Percentiles rank a stretch among this genome's conserved stretches.
Evolutionary conservation across 2,329 filamentous ascomycete species (phyloP).

Genomic region (Colletotrichum truncatum): DNA sequence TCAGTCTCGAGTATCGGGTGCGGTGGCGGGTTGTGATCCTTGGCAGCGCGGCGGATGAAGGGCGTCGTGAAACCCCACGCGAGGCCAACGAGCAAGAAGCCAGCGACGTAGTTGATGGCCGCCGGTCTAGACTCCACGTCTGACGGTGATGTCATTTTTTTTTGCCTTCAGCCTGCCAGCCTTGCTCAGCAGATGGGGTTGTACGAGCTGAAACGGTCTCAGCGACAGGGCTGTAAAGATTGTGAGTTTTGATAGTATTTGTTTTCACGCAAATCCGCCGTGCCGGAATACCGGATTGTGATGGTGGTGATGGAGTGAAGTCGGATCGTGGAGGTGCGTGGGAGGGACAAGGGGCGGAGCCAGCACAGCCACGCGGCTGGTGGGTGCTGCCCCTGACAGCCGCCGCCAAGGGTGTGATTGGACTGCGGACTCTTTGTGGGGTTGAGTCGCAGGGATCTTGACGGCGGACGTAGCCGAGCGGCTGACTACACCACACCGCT

Average conservation of each 20-base stretch:
- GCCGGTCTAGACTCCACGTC: slow-evolving; percentile 49
- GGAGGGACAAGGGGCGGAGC: neutral
- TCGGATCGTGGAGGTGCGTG: slow-evolving; percentile 1
- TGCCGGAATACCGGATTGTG: neutral
- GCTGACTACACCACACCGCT: slow-evolving; percentile 3
- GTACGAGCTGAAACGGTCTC: neutral
- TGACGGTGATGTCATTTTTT: slow-evolving; percentile 23
- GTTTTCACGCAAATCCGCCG: neutral
- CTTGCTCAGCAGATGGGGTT: neutral
- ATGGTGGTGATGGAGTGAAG: slow-evolving; percentile 20
- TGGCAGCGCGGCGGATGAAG: slow-evolving; percentile 89
- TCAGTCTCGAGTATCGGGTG: slow-evolving; percentile 64
- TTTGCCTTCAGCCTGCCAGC: slow-evolving; percentile 1
- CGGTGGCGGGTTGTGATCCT: slow-evolving; percentile 72
- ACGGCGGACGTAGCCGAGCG: slow-evolving; percentile 16
- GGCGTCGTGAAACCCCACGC: slow-evolving; percentile 94
- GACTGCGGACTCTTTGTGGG: neutral
- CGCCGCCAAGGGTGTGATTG: neutral
- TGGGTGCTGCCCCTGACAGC: neutral
- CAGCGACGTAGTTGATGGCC: slow-evolving; percentile 83
- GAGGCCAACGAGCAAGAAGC: slow-evolving; percentile 89
- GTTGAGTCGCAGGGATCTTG: neutral
- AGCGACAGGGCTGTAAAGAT: neutral
- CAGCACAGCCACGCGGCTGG: slow-evolving; percentile 22
- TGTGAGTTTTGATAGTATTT: neutral